Evolutionary conservation across 2,329 filamentous ascomycete genomes (phyloP).

Genomic region (Curvularia eragrostidis): DNA sequence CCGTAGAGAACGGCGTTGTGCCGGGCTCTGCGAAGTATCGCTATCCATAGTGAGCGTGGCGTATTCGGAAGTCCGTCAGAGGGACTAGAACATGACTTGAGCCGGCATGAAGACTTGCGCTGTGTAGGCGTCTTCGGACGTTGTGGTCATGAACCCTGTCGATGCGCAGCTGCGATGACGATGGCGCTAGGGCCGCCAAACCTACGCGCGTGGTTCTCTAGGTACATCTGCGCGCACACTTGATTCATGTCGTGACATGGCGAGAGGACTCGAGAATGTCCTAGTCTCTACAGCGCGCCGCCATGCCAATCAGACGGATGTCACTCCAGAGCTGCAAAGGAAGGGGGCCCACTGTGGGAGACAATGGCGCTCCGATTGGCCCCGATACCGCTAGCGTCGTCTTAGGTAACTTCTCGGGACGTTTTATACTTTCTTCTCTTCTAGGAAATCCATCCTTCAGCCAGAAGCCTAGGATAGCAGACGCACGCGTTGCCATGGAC

Average conservation of each 20-base stretch:
- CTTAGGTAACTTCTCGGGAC: conserved; percentile 3
- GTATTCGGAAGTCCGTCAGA: conserved; percentile 1
- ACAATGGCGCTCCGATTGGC: conserved; percentile 10
- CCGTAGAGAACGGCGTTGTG: conserved; percentile 46
- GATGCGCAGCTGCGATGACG: conserved; percentile 22
- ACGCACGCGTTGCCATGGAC: conserved; percentile 37
- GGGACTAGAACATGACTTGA: conserved; percentile 20
- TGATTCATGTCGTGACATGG: neutral
- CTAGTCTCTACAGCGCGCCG: neutral
- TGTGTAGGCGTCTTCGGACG: conserved; percentile 5
- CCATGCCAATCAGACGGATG: neutral
- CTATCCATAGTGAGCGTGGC: conserved; percentile 32
- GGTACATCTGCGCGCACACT: conserved; percentile 1
- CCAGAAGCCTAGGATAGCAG: neutral
- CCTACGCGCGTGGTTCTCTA: conserved; percentile 12
- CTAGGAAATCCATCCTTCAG: neutral
- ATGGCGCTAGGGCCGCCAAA: conserved; percentile 22
- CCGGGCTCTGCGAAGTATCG: conserved; percentile 39
- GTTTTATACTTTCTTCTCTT: conserved; percentile 1
- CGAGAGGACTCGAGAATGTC: neutral
- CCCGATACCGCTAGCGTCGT: conserved; percentile 1
- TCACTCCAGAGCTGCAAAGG: neutral
- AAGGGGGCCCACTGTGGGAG: conserved; percentile 3
- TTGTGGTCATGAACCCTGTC: conserved; percentile 20
- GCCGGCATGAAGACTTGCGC: conserved; percentile 4